Base-by-base conservation (phyloP, 2,329 filamentous ascomycete genomes). In the Balansia obtecta region DNA sequence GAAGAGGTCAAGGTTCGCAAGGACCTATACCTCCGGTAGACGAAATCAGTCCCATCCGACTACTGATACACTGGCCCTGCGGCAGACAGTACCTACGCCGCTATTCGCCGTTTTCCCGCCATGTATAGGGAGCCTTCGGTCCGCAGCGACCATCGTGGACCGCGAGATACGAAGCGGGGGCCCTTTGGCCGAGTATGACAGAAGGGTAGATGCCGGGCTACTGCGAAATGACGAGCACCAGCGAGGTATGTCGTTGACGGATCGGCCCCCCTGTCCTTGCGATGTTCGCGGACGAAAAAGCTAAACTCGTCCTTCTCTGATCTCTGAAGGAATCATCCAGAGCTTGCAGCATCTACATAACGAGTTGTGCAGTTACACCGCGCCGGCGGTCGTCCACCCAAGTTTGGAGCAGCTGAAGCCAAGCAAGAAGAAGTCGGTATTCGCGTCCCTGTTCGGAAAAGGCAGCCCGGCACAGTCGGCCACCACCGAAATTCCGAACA, bases 211-310 rank as follows among this genome's bases (percentile, higher is more conserved):
- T 45, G 71, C 74, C 42, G 88, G 89, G 11, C 72, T 79, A 46
- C 66, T 98, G 56, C 79, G 85, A 56, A 88, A 97, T 65, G 93
- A 98, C 64, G 82, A 88, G 56, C 87, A 96, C 68, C 93, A 98
- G 67, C 75, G 93, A 75, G 83, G 87, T 89, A 70, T 44, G 48
- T 27, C 12, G 20, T 18, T 18, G 11, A 13, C 10, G n/a, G 9
- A 7, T 30, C 10, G 32, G 9, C 45, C 16, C 32, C n/a, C 1
- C 15, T 45, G 32, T 38, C 6, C 10, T n/a, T 10, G 18, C 27
- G 27, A 8, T 40, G 13, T 5, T 27, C 11, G 30, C 18, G 30
- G 13, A n/a, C 3, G 27, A 22, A 5, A 40, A 16, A 16, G 22
- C 37, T 11, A 22, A 22, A 22, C 27, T 20, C 15, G 16, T 9